A percentile compares a stretch with the other conserved stretches of the same genome.
Conservation (phyloP, 768 basidiomycete genomes). For the Galerina marginata region DNA sequence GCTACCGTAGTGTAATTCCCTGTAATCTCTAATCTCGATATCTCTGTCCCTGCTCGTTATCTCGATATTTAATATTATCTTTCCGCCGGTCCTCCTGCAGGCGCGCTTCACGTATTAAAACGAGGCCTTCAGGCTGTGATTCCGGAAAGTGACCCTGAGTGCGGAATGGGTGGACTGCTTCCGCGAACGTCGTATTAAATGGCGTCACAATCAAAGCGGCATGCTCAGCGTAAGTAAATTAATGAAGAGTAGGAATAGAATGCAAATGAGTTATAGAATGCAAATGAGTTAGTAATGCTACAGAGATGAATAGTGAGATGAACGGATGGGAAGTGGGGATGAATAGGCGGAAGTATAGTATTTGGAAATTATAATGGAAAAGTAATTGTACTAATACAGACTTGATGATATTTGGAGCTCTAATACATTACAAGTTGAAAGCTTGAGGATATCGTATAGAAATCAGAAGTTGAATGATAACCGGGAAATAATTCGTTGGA, state of each 20-base stretch:
- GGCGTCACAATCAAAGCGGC: neutral
- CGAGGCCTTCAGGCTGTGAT: too few relatives aligned
- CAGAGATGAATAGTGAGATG: too few relatives aligned
- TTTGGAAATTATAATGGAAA: neutral
- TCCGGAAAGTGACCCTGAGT: too few relatives aligned
- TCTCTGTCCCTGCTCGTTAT: neutral
- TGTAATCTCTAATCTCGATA: neutral
- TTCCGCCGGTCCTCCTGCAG: too few relatives aligned
- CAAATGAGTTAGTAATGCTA: neutral
- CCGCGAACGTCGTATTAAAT: neutral
- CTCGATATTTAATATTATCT: neutral
- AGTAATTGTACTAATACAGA: neutral
- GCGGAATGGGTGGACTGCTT: too few relatives aligned
- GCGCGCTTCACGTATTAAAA: too few relatives aligned
- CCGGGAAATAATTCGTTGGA: neutral
- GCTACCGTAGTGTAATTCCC: neutral
- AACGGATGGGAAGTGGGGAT: too few relatives aligned
- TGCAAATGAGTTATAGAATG: neutral
- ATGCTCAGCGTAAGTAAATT: neutral
- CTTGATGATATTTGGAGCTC: neutral
- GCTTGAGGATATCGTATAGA: neutral
- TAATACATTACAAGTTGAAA: neutral
- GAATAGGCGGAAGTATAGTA: neutral
- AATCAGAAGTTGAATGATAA: neutral
- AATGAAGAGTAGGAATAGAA: neutral